Conservation (phyloP, 805 yeast genomes). For the Komagataella kurtzmanii region DNA sequence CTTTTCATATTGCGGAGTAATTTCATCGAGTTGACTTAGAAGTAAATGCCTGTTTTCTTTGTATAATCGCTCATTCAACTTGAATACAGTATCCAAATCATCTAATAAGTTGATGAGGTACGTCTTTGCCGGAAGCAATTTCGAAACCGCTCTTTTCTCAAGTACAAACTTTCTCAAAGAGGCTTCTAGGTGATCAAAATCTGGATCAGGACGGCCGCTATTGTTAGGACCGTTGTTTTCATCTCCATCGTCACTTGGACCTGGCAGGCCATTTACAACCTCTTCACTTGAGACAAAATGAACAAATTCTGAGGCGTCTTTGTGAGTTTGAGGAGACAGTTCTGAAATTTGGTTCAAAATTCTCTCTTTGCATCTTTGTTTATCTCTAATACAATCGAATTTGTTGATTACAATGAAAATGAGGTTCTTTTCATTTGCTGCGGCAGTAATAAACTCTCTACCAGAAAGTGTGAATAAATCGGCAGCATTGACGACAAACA, state of each 20-base stretch:
- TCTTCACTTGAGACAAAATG: slow-evolving; percentile 75
- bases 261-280: slow-evolving; percentile 23
- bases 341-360: slow-evolving; percentile 77
- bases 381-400: slow-evolving; percentile 77
- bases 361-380: slow-evolving; percentile 60
- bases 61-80: slow-evolving; percentile 46
- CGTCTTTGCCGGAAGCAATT: slow-evolving; percentile 87
- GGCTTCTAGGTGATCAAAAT: slow-evolving; percentile 76
- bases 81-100: slow-evolving; percentile 52
- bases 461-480: slow-evolving; percentile 93
- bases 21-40: slow-evolving; percentile 32
- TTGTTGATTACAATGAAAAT: slow-evolving; percentile 90
- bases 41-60: slow-evolving; percentile 33
- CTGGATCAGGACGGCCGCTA: slow-evolving; percentile 31
- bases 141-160: slow-evolving; percentile 81
- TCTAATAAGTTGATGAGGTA: slow-evolving; percentile 54
- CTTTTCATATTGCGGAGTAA: slow-evolving; percentile 53
- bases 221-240: slow-evolving; percentile 21
- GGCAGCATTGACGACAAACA: slow-evolving; percentile 92
- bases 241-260: slow-evolving; percentile 21
- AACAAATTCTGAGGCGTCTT: slow-evolving; percentile 80
- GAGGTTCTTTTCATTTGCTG: slow-evolving; percentile 82
- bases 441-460: slow-evolving; percentile 80
- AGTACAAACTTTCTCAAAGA: slow-evolving; percentile 75
- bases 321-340: slow-evolving; percentile 83